Base-by-base conservation (phyloP, 2,329 filamentous ascomycete genomes). In the Chaetomium strumarium region DNA sequence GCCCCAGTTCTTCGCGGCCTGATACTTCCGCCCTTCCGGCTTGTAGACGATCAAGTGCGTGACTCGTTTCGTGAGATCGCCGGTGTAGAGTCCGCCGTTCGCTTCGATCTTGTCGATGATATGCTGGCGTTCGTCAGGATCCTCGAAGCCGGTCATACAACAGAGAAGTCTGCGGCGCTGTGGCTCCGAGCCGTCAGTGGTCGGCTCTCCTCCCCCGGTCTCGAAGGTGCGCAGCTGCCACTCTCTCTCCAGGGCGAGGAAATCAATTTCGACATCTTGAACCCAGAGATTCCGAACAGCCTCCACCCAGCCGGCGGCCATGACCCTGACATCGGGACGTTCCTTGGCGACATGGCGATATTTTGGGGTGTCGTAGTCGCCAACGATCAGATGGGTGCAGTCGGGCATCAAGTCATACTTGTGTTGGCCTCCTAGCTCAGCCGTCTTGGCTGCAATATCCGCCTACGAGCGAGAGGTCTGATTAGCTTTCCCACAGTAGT, bases 321-420 rank as follows among this genome's bases (percentile, higher is more conserved):
- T 84, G 46, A 90, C 85, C 66, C 83, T 84, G 64, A 99, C 85
- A 64, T 99, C 93, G 44, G 86, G 83, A 48, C 93, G 81, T 67
- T 92, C 87, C 65, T 85, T 88, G 49, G 92, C 93, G 64, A 97
- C 92, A 75, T 95, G 96, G 68, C 85, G 86, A 71, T 99, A 99
- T 70, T 99, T 99, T 46, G 87, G 83, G 1, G 92, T 97, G 66
- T 92, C 82, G 63, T 90, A 87, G 63, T 88, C 85, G 67, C 91
- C 93, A 56, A 96, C 89, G 58, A 99, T 80, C 43, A 99, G 83
- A 72, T 99, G 93, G 5, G 93, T 97, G 44, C 95, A 90, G 68
- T 96, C 90, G 52, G 88, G 88, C n/a, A 91, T 97, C 41, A 99
- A 81, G 68, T 99, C 91, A 68, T 90, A 86, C 63, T 88, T 90